phyloP scores from a whole-genome alignment of 768 basidiomycete genomes.

The Lactifluus volemus region DNA sequence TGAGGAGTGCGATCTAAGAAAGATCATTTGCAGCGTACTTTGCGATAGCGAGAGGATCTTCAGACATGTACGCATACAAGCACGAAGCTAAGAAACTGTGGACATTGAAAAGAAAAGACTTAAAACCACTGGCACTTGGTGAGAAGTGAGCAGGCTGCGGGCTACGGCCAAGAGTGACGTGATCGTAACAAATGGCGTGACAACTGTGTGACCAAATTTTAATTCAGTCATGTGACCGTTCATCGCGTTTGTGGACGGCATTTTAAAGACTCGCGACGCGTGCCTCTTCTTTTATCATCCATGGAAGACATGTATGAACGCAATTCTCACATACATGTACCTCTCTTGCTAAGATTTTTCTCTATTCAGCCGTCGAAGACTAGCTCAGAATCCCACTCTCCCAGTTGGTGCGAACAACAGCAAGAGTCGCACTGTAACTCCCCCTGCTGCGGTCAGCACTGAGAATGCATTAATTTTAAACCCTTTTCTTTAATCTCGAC shows the following conservation, averaged over 20 bases:
- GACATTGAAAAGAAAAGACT: neutral
- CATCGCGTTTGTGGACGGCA: neutral
- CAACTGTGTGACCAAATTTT: too few relatives aligned
- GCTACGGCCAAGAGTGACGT: neutral
- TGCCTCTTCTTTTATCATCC: neutral
- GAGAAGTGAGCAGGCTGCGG: neutral
- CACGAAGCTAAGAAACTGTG: slow-evolving; percentile 7
- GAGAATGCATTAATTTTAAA: neutral
- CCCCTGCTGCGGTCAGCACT: neutral
- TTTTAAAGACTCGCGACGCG: neutral
- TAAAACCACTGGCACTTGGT: neutral
- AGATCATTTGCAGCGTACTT: slow-evolving; percentile 24
- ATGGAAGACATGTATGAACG: slow-evolving; percentile 12
- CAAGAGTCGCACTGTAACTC: neutral
- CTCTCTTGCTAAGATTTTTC: neutral
- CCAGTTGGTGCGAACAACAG: neutral
- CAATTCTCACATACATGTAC: neutral
- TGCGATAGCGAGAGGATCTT: slow-evolving; percentile 32
- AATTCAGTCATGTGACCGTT: slow-evolving; percentile 1
- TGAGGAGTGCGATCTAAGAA: slow-evolving; percentile 14
- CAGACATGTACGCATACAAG: slow-evolving; percentile 28
- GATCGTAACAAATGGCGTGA: neutral
- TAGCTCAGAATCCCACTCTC: slow-evolving; percentile 5
- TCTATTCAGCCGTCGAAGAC: slow-evolving; percentile 11
- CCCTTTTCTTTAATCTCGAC: neutral